Evolutionary conservation across 345 rosid genomes (phyloP).

Genomic region (Turritis glabra): DNA sequence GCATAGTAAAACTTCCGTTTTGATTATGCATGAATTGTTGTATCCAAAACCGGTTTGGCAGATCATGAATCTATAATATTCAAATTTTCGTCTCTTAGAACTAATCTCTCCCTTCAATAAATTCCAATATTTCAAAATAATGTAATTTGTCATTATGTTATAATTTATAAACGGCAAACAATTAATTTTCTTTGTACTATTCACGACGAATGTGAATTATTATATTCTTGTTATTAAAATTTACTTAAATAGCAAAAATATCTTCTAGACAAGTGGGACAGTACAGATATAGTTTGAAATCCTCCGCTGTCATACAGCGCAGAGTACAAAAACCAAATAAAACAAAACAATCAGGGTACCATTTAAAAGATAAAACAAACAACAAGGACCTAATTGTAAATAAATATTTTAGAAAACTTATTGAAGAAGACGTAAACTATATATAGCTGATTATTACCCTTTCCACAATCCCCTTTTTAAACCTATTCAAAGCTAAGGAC

Average conservation of each 20-base stretch:
- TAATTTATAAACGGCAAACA: background rate
- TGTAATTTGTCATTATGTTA: background rate
- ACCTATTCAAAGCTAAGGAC: constrained; percentile 20
- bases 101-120: background rate
- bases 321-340: constrained; percentile 13
- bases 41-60: background rate
- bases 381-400: constrained; percentile 14
- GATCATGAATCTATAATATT: too few relatives aligned
- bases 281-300: constrained; percentile 33
- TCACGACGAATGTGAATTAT: background rate
- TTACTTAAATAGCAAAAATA: constrained; percentile 32
- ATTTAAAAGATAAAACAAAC: background rate
- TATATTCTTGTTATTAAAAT: background rate
- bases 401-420: background rate
- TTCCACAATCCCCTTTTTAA: constrained; percentile 15
- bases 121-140: background rate
- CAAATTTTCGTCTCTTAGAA: background rate
- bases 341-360: background rate
- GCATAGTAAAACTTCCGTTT: background rate
- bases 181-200: background rate
- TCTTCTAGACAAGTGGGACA: constrained; percentile 32
- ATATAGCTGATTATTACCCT: constrained; percentile 39
- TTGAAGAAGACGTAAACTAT: constrained; percentile 40
- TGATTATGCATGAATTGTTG: background rate
- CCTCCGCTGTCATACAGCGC: constrained; percentile 38